Percentiles rank a stretch among this genome's conserved stretches.
phyloP scores from a whole-genome alignment of 2,329 filamentous ascomycete genomes.

The Akanthomyces dipterigenus region DNA sequence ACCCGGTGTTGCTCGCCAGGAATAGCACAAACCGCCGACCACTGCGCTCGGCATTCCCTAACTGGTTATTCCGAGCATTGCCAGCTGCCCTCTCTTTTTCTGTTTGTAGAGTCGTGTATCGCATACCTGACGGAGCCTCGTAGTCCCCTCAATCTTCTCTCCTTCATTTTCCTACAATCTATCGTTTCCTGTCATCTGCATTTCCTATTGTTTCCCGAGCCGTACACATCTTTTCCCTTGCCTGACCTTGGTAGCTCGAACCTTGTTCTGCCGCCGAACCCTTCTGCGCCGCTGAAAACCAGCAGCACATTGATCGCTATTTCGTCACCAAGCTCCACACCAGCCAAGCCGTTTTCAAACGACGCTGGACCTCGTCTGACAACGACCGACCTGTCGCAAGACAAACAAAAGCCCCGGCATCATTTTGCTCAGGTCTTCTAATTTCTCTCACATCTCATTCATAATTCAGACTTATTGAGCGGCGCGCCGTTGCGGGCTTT shows the following conservation, averaged over 20 bases:
- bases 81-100: neutral
- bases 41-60: neutral
- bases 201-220: neutral
- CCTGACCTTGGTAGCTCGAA: neutral
- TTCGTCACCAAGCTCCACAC: slow-evolving; percentile 10
- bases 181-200: neutral
- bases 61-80: neutral
- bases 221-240: neutral
- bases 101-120: neutral
- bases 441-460: neutral
- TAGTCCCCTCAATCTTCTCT: neutral
- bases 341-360: slow-evolving; percentile 6
- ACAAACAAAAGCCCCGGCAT: neutral
- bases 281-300: neutral
- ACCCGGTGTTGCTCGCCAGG: neutral
- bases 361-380: neutral
- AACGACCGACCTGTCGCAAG: neutral
- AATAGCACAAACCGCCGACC: neutral
- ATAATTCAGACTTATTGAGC: neutral
- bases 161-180: neutral
- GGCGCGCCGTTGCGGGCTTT: neutral
- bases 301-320: neutral
- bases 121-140: neutral
- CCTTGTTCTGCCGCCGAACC: neutral
- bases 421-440: neutral